A percentile compares a stretch with the other conserved stretches of the same genome.
Evolutionary conservation across 192 early-diverging fungal species (phyloP).

Genomic region (Linnemannia elongata): DNA sequence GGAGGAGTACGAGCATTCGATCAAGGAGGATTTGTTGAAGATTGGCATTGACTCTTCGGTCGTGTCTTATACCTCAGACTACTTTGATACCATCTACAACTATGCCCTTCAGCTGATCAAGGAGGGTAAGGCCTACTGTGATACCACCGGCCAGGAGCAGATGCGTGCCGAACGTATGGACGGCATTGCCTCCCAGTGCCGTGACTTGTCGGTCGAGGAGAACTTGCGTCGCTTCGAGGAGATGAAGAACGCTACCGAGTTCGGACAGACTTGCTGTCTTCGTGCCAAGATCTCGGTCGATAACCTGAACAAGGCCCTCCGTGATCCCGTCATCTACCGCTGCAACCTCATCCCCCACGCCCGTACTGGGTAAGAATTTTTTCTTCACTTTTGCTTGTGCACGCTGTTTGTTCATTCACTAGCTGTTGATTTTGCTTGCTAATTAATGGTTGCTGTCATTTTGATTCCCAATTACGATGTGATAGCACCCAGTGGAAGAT

Average conservation of each 20-base stretch:
- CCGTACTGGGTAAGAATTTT: slow-evolving; percentile 76
- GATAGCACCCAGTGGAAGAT: slow-evolving; percentile 83
- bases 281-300: slow-evolving; percentile 96
- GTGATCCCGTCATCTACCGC: slow-evolving; percentile 98
- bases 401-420: no score
- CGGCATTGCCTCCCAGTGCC: slow-evolving; percentile 84
- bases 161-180: slow-evolving; percentile 92
- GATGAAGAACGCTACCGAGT: slow-evolving; percentile 91
- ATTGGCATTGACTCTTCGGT: slow-evolving; percentile 86
- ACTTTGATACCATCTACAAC: slow-evolving; percentile 91
- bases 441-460: background rate
- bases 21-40: slow-evolving; percentile 93
- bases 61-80: slow-evolving; percentile 92
- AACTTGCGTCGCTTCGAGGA: slow-evolving; percentile 92
- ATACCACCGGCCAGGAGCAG: slow-evolving; percentile 85
- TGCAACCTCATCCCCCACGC: slow-evolving; percentile 93
- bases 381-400: background rate
- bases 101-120: slow-evolving; percentile 89
- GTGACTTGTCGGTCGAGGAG: slow-evolving; percentile 90
- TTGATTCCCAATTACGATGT: background rate
- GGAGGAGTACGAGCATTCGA: slow-evolving; percentile 95
- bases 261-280: slow-evolving; percentile 85
- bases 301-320: slow-evolving; percentile 90
- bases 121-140: slow-evolving; percentile 92
- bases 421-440: background rate